Percentiles rank a stretch among this genome's conserved stretches.
Evolutionary conservation across 495 filamentous ascomycete genomes (phyloP).

Genomic region (Aspergillus saccharolyticus): DNA sequence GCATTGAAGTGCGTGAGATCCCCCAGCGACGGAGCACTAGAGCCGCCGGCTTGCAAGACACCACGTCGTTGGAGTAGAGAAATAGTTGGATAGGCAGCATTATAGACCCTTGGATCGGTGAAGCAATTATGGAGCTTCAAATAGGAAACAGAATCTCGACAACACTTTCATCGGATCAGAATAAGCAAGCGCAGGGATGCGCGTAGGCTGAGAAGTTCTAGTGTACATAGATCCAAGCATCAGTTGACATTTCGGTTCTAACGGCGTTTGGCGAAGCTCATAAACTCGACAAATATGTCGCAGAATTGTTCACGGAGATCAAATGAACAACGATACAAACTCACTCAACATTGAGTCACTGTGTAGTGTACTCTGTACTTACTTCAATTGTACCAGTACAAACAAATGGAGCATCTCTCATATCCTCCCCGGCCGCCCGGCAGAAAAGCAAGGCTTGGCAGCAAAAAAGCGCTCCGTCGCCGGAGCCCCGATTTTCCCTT

Average conservation of each 20-base stretch:
- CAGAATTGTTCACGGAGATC: no score
- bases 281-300: neutral
- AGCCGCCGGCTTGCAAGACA: conserved; percentile 6
- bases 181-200: conserved; percentile 7
- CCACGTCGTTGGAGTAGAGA: conserved; percentile 24
- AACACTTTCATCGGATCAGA: neutral
- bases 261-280: conserved; percentile 30
- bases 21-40: conserved; percentile 35
- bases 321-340: no score
- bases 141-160: neutral
- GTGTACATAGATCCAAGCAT: conserved; percentile 33
- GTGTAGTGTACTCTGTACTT: no score
- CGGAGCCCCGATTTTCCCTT: conserved; percentile 9
- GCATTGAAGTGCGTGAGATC: conserved; percentile 56
- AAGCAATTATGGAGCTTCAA: neutral
- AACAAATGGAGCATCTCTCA: no score
- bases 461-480: conserved; percentile 8
- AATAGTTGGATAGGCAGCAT: neutral
- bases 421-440: conserved; percentile 27
- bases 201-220: conserved; percentile 14
- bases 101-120: conserved; percentile 10
- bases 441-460: conserved; percentile 28
- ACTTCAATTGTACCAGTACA: no score
- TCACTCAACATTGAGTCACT: no score
- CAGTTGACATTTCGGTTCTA: conserved; percentile 15